phyloP scores from a whole-genome alignment of 768 basidiomycete genomes.

The Steccherinum ochraceum region DNA sequence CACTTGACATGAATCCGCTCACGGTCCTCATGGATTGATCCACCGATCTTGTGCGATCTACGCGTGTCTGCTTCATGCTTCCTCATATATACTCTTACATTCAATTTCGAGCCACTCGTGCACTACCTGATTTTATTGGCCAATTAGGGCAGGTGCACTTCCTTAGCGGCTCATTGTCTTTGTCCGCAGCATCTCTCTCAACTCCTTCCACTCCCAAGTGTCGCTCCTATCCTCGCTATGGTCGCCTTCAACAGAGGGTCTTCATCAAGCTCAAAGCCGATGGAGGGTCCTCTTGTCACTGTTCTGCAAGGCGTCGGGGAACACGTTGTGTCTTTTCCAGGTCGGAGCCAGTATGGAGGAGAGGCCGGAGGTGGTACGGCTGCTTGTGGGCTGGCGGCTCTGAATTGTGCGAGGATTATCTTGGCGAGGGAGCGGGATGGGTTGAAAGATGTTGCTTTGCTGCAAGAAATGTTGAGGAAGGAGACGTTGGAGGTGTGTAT shows the following conservation, averaged over 20 bases:
- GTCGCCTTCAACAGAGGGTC: background rate
- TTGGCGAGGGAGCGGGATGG: constrained; percentile 32
- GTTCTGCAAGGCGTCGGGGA: background rate
- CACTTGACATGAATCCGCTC: too few relatives aligned
- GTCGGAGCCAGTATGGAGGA: constrained; percentile 48
- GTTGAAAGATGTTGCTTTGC: constrained; percentile 20
- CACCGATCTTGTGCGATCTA: too few relatives aligned
- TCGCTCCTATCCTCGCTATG: background rate
- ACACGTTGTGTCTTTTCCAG: constrained; percentile 34
- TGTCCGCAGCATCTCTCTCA: too few relatives aligned
- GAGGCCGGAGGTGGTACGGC: constrained; percentile 31
- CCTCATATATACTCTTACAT: too few relatives aligned
- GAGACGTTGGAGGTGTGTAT: constrained; percentile 31
- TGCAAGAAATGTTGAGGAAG: constrained; percentile 28
- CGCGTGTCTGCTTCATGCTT: too few relatives aligned
- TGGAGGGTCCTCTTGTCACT: background rate
- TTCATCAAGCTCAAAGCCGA: background rate
- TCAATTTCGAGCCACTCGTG: too few relatives aligned
- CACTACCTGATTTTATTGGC: too few relatives aligned
- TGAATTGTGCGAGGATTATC: constrained; percentile 55
- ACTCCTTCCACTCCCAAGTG: too few relatives aligned
- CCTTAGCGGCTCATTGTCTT: too few relatives aligned
- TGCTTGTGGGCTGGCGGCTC: constrained; percentile 60
- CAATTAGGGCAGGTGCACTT: too few relatives aligned
- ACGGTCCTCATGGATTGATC: too few relatives aligned